Percentiles rank a stretch among this genome's conserved stretches.
phyloP scores from a whole-genome alignment of 331 rosid species.

The Malus hybrid region DNA sequence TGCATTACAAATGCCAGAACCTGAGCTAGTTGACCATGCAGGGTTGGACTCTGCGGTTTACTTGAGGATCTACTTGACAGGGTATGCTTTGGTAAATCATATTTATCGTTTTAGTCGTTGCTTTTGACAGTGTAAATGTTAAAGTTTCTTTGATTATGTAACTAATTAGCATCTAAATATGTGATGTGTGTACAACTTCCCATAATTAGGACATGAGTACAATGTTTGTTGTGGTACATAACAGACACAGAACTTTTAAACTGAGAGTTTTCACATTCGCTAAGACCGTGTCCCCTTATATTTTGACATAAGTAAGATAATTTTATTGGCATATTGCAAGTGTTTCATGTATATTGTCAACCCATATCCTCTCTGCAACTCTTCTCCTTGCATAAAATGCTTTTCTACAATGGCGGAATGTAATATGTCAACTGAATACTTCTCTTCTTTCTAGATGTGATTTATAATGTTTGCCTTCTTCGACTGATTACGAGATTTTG shows the following conservation, averaged over 20 bases:
- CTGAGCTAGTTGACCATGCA: conserved; percentile 82
- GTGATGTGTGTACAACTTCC: not conserved
- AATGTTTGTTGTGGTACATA: not conserved
- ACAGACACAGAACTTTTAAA: not conserved
- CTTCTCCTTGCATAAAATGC: not conserved
- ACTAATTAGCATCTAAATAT: not conserved
- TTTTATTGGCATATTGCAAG: not conserved
- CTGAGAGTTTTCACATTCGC: not conserved
- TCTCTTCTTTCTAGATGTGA: not conserved
- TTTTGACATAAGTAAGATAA: not conserved
- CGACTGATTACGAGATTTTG: conserved; percentile 14
- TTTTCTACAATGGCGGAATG: not conserved
- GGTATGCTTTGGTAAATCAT: conserved; percentile 36
- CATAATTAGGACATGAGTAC: not conserved
- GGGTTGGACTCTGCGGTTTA: conserved; percentile 92
- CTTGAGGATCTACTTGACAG: conserved; percentile 87
- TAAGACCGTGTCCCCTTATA: not conserved
- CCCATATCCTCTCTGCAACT: not conserved
- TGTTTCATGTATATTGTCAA: not conserved
- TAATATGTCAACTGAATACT: not conserved
- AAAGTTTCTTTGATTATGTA: not conserved
- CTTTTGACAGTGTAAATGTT: not conserved
- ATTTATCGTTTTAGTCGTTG: not conserved
- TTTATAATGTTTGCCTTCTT: not conserved
- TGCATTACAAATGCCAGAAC: conserved; percentile 94